phyloP scores from a whole-genome alignment of 2,329 filamentous ascomycete species.

The Fusarium verticillioides region DNA sequence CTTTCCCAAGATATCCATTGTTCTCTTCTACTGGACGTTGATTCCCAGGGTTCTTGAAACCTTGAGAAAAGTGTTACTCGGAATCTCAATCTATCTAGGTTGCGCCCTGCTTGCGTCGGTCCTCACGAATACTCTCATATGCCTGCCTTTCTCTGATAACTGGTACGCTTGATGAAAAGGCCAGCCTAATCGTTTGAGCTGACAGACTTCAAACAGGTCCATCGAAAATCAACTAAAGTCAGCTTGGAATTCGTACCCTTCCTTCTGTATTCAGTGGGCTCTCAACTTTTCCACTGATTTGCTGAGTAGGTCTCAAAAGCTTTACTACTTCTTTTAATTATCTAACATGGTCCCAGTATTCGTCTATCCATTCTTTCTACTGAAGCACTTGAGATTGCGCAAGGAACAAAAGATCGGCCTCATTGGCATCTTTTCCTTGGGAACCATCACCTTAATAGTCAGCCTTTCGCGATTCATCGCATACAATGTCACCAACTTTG shows the following conservation, averaged over 20 bases:
- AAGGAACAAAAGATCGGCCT: slow-evolving; percentile 13
- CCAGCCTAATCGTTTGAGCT: fast-evolving
- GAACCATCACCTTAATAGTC: slow-evolving; percentile 1
- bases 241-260: slow-evolving; percentile 14
- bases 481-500: slow-evolving; percentile 14
- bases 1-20: slow-evolving; percentile 18
- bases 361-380: slow-evolving; percentile 10
- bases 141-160: slow-evolving; percentile 1
- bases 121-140: slow-evolving; percentile 12
- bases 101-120: not conserved
- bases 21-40: slow-evolving; percentile 18
- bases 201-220: not conserved
- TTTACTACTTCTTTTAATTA: fast-evolving
- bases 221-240: slow-evolving; percentile 14
- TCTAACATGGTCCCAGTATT: not conserved
- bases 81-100: slow-evolving; percentile 1
- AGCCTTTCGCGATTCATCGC: slow-evolving; percentile 16
- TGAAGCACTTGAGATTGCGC: slow-evolving; percentile 5
- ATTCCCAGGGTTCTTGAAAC: slow-evolving; percentile 2
- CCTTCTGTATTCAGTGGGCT: slow-evolving; percentile 11
- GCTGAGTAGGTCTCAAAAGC: not conserved
- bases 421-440: slow-evolving; percentile 14
- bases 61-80: not conserved
- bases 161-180: not conserved
- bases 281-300: slow-evolving; percentile 16